Evolutionary conservation across 345 rosid genomes (phyloP).

Genomic region (Durio zibethinus): DNA sequence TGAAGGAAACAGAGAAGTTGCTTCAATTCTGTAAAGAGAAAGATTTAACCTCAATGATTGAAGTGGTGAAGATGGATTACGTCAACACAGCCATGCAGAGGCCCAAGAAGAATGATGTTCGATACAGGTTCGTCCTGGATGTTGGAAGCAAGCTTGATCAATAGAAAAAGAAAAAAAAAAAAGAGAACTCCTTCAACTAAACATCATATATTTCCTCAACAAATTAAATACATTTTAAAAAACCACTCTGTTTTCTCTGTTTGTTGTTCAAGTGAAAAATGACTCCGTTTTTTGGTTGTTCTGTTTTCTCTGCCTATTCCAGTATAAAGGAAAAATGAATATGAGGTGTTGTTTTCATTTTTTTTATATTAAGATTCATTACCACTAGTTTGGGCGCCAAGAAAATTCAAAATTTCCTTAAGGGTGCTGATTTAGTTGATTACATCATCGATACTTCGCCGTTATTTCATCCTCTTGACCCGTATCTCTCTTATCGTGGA

Average conservation of each 20-base stretch:
- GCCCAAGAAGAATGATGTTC: slow-evolving; percentile 89
- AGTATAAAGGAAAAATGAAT: not conserved
- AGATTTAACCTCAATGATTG: slow-evolving; percentile 62
- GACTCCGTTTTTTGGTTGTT: too few species aligned
- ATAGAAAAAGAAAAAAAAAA: not conserved
- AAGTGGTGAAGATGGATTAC: slow-evolving; percentile 81
- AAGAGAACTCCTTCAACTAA: not conserved
- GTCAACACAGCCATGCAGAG: slow-evolving; percentile 78
- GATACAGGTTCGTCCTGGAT: slow-evolving; percentile 87
- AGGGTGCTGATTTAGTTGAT: too few species aligned
- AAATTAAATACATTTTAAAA: not conserved
- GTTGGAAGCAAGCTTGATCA: slow-evolving; percentile 78
- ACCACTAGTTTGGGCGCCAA: too few species aligned
- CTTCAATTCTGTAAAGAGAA: slow-evolving; percentile 71
- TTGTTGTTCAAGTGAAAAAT: not conserved
- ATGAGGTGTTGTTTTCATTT: not conserved
- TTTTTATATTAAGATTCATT: not conserved
- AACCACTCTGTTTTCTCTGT: not conserved
- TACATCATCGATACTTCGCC: too few species aligned
- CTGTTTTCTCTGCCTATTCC: not conserved
- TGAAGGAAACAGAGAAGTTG: slow-evolving; percentile 80
- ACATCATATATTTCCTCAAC: not conserved
- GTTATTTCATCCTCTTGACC: too few species aligned
- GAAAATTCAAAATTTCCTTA: too few species aligned
- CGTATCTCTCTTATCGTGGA: too few species aligned